phyloP scores from a whole-genome alignment of 2,329 filamentous ascomycete species.

The Aspergillus ruber region DNA sequence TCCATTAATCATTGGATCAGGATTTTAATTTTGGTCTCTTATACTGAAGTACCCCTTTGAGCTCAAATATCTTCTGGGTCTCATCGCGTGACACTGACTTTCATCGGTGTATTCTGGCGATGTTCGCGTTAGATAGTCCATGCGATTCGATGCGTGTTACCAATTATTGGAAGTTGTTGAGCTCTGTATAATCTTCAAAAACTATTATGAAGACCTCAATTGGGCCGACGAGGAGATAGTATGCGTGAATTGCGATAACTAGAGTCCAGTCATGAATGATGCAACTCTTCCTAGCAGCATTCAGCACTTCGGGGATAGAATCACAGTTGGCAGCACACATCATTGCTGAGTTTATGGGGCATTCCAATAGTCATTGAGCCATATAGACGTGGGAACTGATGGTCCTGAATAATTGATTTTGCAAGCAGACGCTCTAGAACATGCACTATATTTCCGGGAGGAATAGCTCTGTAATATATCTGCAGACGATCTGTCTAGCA shows the following conservation, averaged over 20 bases:
- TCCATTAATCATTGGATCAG: neutral
- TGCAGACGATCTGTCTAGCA: neutral
- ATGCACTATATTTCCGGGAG: slow-evolving; percentile 3
- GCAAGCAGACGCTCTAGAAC: neutral
- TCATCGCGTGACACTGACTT: neutral
- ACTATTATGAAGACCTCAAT: neutral
- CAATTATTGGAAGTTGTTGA: neutral
- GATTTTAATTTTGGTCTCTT: slow-evolving; percentile 1
- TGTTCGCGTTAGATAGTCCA: neutral
- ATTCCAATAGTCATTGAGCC: neutral
- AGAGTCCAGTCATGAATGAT: neutral
- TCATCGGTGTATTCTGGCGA: neutral
- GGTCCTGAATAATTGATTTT: neutral
- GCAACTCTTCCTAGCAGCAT: neutral
- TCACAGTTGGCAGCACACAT: neutral
- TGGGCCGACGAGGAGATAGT: neutral
- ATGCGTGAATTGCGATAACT: neutral
- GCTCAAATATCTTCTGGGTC: neutral
- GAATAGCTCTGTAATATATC: neutral
- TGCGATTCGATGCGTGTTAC: neutral
- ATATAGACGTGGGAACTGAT: neutral
- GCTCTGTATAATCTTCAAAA: no score
- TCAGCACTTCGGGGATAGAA: neutral
- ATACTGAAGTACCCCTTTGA: neutral
- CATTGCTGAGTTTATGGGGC: neutral